These are phyloP conservation scores for Parmales sp. DNA, from an alignment of 108 stramenopile species.

Conservation along the genomic window DNA sequence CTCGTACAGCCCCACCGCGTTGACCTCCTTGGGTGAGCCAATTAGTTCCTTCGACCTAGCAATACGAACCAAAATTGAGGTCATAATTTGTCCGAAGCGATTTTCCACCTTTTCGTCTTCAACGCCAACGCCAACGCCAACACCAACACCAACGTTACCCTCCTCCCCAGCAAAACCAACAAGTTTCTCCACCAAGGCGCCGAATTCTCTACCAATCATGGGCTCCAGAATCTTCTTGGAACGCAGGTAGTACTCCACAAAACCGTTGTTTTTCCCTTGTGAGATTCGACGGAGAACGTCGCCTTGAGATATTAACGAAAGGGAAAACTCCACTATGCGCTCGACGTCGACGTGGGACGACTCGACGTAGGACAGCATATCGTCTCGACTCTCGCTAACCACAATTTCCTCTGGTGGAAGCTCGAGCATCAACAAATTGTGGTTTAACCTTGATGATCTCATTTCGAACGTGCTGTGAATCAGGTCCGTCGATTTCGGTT, in stretches of 20 bases:
- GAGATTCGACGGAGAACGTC: neutral
- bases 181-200: neutral
- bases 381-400: neutral
- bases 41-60: too few relatives aligned
- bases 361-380: neutral
- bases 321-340: neutral
- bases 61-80: too few relatives aligned
- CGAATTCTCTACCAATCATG: neutral
- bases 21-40: too few relatives aligned
- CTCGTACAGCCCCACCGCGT: too few relatives aligned
- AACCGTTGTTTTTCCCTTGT: neutral
- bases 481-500: too few relatives aligned
- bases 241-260: neutral
- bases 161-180: too few relatives aligned
- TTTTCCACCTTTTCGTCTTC: too few relatives aligned
- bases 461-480: too few relatives aligned
- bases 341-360: neutral
- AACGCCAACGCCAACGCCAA: too few relatives aligned
- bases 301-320: neutral
- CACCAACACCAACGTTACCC: too few relatives aligned
- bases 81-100: too few relatives aligned
- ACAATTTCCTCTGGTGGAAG: neutral
- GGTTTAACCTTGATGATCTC: neutral
- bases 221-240: neutral
- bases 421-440: neutral